Base-by-base conservation (phyloP, 148 eudicot species). In the Gaultheria prostrata region DNA sequence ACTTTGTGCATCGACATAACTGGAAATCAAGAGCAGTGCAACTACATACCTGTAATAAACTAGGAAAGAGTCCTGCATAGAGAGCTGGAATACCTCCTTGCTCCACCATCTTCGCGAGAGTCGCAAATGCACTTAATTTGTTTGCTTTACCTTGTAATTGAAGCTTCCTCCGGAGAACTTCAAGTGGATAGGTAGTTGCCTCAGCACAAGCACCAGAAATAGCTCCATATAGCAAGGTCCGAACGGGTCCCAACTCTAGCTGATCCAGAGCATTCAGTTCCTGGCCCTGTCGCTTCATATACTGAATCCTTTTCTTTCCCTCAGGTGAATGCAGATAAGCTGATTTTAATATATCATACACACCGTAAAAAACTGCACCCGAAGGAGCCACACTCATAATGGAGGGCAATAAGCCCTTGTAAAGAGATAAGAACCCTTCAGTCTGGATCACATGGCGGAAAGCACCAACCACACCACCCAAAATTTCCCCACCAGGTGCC, bases 171-270 rank as follows among this genome's bases (percentile, higher is more conserved):
- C 93, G 90, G 39, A 92, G 84, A 80, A 91, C 95, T 84, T 90
- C 95, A 83, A 90, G 90, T n/a, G 95, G 93, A 67, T 92, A 92
- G 48, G 95, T 92, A 76, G 90, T 90, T 82, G 83, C 93, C 88
- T 92, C 95, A 3, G 95, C 92, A 86, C 92, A 92, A 70, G 95
- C 95, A 81, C 95, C 95, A 89, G 95, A 83, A 85, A 92, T 89
- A 80, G 93, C 95, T 59, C 95, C 95, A 76, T 91, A 87, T 39
- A 92, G 82, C 71, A 92, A 82, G 45, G 93, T 92, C 87, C 93
- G 86, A 61, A 87, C 9, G 61, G 93, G 75, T 82, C 95, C 92
- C 87, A 92, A 86, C 83, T 91, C 95, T 70, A 91, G 86, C 82
- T 86, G 93, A 77, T 89, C 88, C 67, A 92, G 85, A 33, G 92